Evolutionary conservation across 2,329 filamentous ascomycete genomes (phyloP).

Genomic region (Botryotinia narcissicola): DNA sequence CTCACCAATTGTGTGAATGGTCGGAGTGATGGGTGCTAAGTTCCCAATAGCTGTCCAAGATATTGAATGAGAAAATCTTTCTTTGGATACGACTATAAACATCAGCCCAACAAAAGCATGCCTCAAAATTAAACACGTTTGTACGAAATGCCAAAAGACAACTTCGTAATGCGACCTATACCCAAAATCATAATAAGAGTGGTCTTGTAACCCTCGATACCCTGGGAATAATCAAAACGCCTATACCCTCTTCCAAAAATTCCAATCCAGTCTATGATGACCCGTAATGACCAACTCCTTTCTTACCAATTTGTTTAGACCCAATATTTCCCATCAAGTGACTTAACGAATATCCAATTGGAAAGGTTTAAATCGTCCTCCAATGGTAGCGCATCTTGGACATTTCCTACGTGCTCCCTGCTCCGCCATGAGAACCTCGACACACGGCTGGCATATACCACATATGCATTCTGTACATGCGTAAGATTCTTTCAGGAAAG

Average conservation of each 20-base stretch:
- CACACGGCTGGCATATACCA: slow-evolving; percentile 84
- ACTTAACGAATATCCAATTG: slow-evolving; percentile 72
- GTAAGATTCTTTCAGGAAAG: slow-evolving; percentile 77
- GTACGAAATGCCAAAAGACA: background rate
- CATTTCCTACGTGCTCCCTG: slow-evolving; percentile 75
- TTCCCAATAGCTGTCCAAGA: background rate
- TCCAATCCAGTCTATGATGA: slow-evolving; percentile 16
- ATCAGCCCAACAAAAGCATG: slow-evolving; percentile 19
- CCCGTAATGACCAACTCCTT: slow-evolving; percentile 5
- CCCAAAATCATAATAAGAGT: slow-evolving; percentile 16
- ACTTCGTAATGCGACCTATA: slow-evolving; percentile 12
- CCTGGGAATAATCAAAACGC: slow-evolving; percentile 18
- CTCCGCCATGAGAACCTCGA: slow-evolving; percentile 74
- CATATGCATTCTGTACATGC: slow-evolving; percentile 97
- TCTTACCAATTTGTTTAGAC: slow-evolving; percentile 6
- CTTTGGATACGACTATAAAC: slow-evolving; percentile 19
- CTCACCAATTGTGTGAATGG: background rate
- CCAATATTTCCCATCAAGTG: background rate
- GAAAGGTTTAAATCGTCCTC: slow-evolving; percentile 79
- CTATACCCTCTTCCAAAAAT: slow-evolving; percentile 4
- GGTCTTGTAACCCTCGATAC: slow-evolving; percentile 6
- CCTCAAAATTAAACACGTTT: background rate
- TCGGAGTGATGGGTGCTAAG: background rate
- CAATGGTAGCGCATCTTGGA: slow-evolving; percentile 75
- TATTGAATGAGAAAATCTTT: slow-evolving; percentile 2